Conservation (phyloP, 345 rosid genomes). For the Camelina sativa region DNA sequence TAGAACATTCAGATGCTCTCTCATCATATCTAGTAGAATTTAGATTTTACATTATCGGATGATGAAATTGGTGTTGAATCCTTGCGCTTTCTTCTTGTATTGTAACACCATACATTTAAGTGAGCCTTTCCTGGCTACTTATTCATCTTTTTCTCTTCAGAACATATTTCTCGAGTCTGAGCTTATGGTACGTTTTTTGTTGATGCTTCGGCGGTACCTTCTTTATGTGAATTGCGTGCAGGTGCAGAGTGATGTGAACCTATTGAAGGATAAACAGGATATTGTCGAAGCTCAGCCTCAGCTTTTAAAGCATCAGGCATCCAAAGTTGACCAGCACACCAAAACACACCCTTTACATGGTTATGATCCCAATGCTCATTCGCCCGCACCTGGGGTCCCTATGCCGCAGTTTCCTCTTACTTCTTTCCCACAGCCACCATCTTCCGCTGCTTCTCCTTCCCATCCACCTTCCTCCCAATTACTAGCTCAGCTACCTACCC, state of each 20-base stretch:
- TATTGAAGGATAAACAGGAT: constrained; percentile 71
- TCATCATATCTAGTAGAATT: not conserved
- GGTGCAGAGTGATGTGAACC: constrained; percentile 70
- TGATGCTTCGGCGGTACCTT: not conserved
- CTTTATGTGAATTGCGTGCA: constrained; percentile 35
- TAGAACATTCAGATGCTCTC: not conserved
- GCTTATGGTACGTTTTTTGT: not conserved
- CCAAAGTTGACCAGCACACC: constrained; percentile 52
- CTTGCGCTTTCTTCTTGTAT: not conserved
- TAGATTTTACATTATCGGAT: not conserved
- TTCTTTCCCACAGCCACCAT: constrained; percentile 28
- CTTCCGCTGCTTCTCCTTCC: constrained; percentile 41
- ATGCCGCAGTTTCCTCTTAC: not conserved
- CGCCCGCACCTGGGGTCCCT: constrained; percentile 34
- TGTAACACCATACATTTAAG: not conserved
- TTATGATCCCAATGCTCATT: constrained; percentile 53
- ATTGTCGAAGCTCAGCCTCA: constrained; percentile 61
- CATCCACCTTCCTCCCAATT: constrained; percentile 53
- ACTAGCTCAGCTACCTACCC: constrained; percentile 53
- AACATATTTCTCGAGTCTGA: not conserved
- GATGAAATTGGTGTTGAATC: not conserved
- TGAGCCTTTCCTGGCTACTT: not conserved
- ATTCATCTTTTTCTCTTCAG: not conserved
- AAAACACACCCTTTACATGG: constrained; percentile 47
- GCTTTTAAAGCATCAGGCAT: constrained; percentile 56